Evolutionary conservation across 352 stramenopile genomes (phyloP).

Genomic region (Globisporangium sylvaticum): DNA sequence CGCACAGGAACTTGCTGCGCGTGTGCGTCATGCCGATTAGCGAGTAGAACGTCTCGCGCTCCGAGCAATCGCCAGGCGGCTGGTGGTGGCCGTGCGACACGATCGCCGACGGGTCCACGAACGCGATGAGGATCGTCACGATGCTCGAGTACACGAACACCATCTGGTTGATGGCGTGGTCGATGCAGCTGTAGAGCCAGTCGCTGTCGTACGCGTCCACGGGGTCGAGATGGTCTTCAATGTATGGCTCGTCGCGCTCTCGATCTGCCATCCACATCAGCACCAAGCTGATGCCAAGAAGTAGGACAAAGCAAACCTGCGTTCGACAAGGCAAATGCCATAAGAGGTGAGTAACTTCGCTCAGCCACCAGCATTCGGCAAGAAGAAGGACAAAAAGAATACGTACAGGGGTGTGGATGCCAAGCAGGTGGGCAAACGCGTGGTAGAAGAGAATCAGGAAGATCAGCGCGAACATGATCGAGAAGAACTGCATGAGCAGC

Average conservation of each 20-base stretch:
- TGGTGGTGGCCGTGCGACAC: constrained; percentile 77
- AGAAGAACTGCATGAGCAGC: constrained; percentile 49
- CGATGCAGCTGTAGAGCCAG: constrained; percentile 68
- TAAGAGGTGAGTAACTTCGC: neutral
- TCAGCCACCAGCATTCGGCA: neutral
- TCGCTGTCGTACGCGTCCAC: constrained; percentile 79
- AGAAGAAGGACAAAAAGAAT: neutral
- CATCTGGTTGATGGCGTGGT: constrained; percentile 83
- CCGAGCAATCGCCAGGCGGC: constrained; percentile 59
- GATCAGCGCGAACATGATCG: constrained; percentile 42
- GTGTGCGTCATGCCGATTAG: constrained; percentile 49
- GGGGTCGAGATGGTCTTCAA: constrained; percentile 50
- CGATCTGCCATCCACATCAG: constrained; percentile 72
- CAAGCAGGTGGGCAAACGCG: constrained; percentile 44
- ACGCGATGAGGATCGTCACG: constrained; percentile 48
- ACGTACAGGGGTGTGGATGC: constrained; percentile 44
- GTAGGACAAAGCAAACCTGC: constrained; percentile 49
- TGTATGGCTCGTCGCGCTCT: constrained; percentile 47
- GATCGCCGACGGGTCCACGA: constrained; percentile 65
- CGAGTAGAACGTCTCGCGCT: constrained; percentile 56
- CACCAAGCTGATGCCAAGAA: constrained; percentile 47
- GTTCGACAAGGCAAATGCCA: neutral
- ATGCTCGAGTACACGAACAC: constrained; percentile 68
- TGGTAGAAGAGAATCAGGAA: constrained; percentile 71
- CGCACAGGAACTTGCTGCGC: constrained; percentile 70